A percentile compares a stretch with the other conserved stretches of the same genome.
phyloP scores from a whole-genome alignment of 1,284 basidiomycete genomes.

The Cryptococcus floricola region DNA sequence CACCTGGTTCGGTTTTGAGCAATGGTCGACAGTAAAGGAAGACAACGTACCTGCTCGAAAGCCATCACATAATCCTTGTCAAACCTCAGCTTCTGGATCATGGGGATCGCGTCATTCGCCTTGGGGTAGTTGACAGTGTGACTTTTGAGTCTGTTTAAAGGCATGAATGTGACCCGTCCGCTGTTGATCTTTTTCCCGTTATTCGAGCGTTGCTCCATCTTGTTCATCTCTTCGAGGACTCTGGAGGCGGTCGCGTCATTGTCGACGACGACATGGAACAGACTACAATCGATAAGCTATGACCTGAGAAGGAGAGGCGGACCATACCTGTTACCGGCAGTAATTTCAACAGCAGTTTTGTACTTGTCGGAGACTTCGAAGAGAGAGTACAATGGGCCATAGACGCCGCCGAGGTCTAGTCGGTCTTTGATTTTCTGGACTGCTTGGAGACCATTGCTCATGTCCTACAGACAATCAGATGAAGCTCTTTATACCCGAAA shows the following conservation, averaged over 20 bases:
- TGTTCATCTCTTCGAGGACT: conserved; percentile 84
- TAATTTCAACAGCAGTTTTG: conserved; percentile 89
- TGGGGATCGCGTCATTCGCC: conserved; percentile 81
- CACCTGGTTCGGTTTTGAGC: conserved; percentile 52
- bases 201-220: no score
- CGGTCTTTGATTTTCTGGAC: conserved; percentile 76
- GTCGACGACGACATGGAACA: conserved; percentile 98
- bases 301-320: not conserved
- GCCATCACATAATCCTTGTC: conserved; percentile 71
- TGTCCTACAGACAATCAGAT: conserved; percentile 60
- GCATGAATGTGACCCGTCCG: conserved; percentile 97
- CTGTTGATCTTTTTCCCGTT: conserved; percentile 63
- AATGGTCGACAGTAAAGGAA: not conserved
- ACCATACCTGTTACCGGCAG: conserved; percentile 81
- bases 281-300: conserved; percentile 51
- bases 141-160: conserved; percentile 89
- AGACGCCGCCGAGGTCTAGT: conserved; percentile 68
- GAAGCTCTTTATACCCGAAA: not conserved
- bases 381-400: conserved; percentile 89
- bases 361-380: conserved; percentile 91
- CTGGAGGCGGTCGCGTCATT: conserved; percentile 84
- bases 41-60: conserved; percentile 65
- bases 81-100: conserved; percentile 78
- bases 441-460: conserved; percentile 76
- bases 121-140: conserved; percentile 64